Evolutionary conservation across 352 stramenopile species (phyloP), one percentile per base, ranked within the genome.

Genomic region (Pythium phragmitis): DNA sequence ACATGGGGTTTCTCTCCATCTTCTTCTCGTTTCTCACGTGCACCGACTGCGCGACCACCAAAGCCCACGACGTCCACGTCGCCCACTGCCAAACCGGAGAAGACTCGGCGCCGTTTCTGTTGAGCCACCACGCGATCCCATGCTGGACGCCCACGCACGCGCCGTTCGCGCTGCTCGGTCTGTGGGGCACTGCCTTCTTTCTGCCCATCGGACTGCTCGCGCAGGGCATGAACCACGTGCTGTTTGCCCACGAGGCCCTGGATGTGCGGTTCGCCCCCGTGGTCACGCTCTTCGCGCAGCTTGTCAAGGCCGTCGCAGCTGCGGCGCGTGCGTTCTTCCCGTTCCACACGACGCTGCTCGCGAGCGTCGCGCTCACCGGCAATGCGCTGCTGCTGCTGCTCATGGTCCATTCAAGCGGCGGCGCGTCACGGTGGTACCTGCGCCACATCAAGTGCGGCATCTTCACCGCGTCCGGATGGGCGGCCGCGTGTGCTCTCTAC

Each of bases 241-340:
- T 89, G 42, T 89, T 89, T 42, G 76, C 82, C 42, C 72, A 79
- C 34, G 80, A 87, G 49, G 77, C 72, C 33, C 60, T 87, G 17
- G 80, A 87, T 57, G 79, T 87, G 63, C 85, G 87, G 56, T 89
- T 85, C 28, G 79, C 80, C 4, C 77, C 77, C 0, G 75, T 85
- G 9, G 60, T 86, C 34, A 47, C 80, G 23, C 72, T 89, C 2
- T 68, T 84, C 9, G 77, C 68, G 13, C 80, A 89, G 51, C 54
- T 89, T 30, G 67, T 79, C 39, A 89, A 89, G 57, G 77, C 77
- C 1, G 57, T 77, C 33, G 68, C 72, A 0, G 67, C 75, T 23
- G 79, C 74, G 1, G 75, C 70, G 1, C 70, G 72, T 26, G 72
- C 76, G 4, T 86, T 89, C 39, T 87, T 85, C 60, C 70, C 79